phyloP scores from a whole-genome alignment of 2,329 filamentous ascomycete genomes.

The Sporothrix pseudoabietina region DNA sequence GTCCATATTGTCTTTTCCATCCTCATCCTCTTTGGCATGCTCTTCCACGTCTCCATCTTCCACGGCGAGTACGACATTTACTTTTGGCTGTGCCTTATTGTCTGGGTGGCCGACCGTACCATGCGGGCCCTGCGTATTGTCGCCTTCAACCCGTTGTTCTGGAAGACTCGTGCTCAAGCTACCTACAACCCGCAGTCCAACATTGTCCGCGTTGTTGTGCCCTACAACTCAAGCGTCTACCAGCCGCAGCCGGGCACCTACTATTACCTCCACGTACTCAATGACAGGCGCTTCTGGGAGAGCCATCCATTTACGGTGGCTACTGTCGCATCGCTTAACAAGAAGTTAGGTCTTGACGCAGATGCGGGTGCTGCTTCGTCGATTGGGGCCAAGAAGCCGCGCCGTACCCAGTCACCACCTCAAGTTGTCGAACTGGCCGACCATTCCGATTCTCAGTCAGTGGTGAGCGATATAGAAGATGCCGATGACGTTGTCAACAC shows the following conservation, averaged over 20 bases:
- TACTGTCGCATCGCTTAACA: constrained; percentile 22
- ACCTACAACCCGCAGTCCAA: constrained; percentile 46
- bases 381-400: background rate
- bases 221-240: constrained; percentile 39
- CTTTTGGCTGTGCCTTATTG: constrained; percentile 24
- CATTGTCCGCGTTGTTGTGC: constrained; percentile 48
- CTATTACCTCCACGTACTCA: constrained; percentile 50
- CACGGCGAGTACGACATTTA: constrained; percentile 47
- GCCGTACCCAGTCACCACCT: background rate
- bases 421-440: constrained; percentile 19
- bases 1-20: constrained; percentile 48
- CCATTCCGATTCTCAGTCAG: background rate
- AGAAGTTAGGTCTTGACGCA: background rate
- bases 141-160: constrained; percentile 42
- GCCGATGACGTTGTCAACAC: background rate
- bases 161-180: constrained; percentile 38
- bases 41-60: constrained; percentile 46
- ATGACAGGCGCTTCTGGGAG: constrained; percentile 49
- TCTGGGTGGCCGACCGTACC: constrained; percentile 34
- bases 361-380: background rate
- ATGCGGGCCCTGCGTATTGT: constrained; percentile 48
- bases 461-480: background rate
- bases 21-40: constrained; percentile 44
- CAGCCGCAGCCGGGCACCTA: constrained; percentile 46
- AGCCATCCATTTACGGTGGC: constrained; percentile 56